Evolutionary conservation across 2,329 filamentous ascomycete genomes (phyloP), one percentile per base, ranked within the genome.

Genomic region (Fusarium sp.): DNA sequence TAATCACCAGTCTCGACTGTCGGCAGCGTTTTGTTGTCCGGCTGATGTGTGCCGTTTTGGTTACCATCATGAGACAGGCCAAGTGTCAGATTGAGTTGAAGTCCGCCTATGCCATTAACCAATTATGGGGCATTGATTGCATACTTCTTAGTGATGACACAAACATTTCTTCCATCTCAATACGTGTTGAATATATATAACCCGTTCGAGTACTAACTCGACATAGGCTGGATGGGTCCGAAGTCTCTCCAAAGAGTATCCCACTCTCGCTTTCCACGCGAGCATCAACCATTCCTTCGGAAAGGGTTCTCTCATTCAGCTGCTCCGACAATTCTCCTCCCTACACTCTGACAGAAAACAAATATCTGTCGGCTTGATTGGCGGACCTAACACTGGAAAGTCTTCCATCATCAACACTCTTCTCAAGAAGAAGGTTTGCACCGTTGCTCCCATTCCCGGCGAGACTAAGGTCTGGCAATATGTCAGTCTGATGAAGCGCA

Each of bases 381-480:
- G 84, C 48, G 79, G 78, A 70, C 96, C 96, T 5, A 99, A 98
- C 74, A 94, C 93, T 1, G 96, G 96, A 73, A 99, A 99, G 80
- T 97, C 92, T 5, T 96, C 92, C 43, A 96, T 99, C 71, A 98
- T 99, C 82, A 99, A 99, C 81, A 97, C 95, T 0, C 83, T 99
- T 4, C 88, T 94, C 45, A 95, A 94, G 79, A 98, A 97, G 84
- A 94, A 96, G 78, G 94, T 97, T 40, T 94, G 94, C 82, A 96
- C 86, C 17, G 93, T 97, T 5, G 96, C 96, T 8, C 96, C 95
- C 7, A 97, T 98, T 65, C 95, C 96, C 8, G 96, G 94, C 15
- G 94, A 97, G 83, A 98, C 95, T 33, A 98, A 97, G 81, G 92
- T 97, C 30, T 98, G 96, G 95, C 95, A 97, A 78, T 97, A 97